These are phyloP conservation scores for Cytospora piceae DNA, from an alignment of 2,329 filamentous ascomycete genomes.

Conservation along the genomic window DNA sequence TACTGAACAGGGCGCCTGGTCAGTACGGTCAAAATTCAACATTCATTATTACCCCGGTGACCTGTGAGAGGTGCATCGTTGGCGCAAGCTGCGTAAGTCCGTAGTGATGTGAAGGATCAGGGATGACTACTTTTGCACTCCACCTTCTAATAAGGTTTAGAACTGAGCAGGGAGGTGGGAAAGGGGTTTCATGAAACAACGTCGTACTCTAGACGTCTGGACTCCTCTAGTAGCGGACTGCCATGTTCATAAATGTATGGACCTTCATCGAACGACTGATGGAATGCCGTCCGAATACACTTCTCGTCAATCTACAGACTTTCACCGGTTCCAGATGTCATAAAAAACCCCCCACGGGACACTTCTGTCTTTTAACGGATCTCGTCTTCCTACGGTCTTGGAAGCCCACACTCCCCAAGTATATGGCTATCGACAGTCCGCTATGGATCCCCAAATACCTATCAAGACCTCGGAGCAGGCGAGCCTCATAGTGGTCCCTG, in stretches of 20 bases:
- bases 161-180: not conserved
- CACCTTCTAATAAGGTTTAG: not conserved
- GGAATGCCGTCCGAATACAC: not conserved
- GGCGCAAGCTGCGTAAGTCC: not conserved
- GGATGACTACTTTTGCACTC: not conserved
- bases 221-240: not conserved
- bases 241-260: not conserved
- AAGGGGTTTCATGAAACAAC: not conserved
- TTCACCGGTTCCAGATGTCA: no score
- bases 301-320: no score
- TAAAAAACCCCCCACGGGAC: not conserved
- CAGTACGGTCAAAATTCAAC: no score
- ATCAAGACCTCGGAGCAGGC: conserved; percentile 33
- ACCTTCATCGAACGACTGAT: not conserved
- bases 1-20: no score
- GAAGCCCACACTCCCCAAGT: not conserved
- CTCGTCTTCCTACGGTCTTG: not conserved
- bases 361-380: not conserved
- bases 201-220: not conserved
- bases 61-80: no score
- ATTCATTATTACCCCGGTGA: no score
- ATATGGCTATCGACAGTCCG: not conserved
- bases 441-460: conserved; percentile 34
- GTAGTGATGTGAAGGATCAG: not conserved
- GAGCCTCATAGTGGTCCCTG: conserved; percentile 23